A percentile compares a stretch with the other conserved stretches of the same genome.
Conservation (phyloP, 805 yeast genomes). For the Cyberlindnera galapagoensis region DNA sequence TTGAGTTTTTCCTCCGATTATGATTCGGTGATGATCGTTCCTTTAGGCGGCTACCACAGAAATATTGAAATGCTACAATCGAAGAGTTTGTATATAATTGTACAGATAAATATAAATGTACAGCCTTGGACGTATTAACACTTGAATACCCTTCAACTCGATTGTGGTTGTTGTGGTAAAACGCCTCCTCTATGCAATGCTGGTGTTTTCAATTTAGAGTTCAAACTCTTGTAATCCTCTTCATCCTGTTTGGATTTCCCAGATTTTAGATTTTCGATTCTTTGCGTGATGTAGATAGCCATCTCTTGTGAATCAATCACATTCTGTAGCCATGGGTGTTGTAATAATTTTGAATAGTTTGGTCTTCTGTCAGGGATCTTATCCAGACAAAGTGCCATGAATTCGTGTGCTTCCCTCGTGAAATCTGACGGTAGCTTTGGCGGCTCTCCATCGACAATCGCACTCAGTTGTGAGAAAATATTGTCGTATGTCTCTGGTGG, state of each 20-base stretch:
- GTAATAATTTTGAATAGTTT: conserved; percentile 62
- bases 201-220: conserved; percentile 23
- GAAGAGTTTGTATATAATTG: too few species aligned
- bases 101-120: too few species aligned
- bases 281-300: conserved; percentile 31
- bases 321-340: conserved; percentile 79
- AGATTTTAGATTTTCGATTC: conserved; percentile 25
- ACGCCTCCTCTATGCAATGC: conserved; percentile 28
- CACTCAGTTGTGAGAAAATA: conserved; percentile 87
- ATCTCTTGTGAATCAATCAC: conserved; percentile 33
- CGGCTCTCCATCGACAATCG: conserved; percentile 94
- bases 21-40: too few species aligned
- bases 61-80: too few species aligned
- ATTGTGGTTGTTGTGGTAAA: too few species aligned
- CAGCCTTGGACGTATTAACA: too few species aligned
- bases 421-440: conserved; percentile 68
- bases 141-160: too few species aligned
- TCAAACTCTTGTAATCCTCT: conserved; percentile 20
- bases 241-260: conserved; percentile 14
- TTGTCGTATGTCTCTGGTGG: conserved; percentile 90
- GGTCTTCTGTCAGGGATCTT: conserved; percentile 82
- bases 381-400: conserved; percentile 69
- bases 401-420: conserved; percentile 72
- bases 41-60: too few species aligned
- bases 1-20: too few species aligned